Evolutionary conservation across 176 grass and related monocot species (phyloP), one percentile per base, ranked within the genome.

Genomic region (Dendrocalamus sinicus): DNA sequence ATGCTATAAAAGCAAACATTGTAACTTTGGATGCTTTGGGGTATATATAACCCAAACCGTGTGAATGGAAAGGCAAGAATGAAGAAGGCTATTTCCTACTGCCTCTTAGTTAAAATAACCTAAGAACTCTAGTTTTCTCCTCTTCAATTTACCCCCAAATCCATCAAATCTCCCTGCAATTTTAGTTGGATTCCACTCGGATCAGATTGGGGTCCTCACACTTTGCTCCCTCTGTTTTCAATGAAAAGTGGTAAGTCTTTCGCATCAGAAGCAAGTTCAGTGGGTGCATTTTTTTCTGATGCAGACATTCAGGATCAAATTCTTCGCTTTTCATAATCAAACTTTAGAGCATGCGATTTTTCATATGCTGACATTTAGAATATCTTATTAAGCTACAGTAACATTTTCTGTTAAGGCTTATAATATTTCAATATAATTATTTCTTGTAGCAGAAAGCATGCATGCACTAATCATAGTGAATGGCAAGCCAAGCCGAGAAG

Each of bases 191-290:
- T 45, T 45, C 9, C 37, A 39, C 37, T 39, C 37, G 37, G 37
- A 39, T 39, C 37, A 39, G 44, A 45, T 9, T 45, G 7, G 44
- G 44, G 44, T 45, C 44, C 44, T 45, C 9, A 45, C 44, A 45
- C n/a, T 69, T 11, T 9, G 0, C 4, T 53, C 16, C 0, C 9
- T 75, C 55, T 71, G 32, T 71, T 74, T 76, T 55, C 54, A 7
- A 50, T 22, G 16, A 67, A 46, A 72, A n/a, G 44, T 45, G n/a
- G 3, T 8, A 37, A 14, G 2, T 53, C 16, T 28, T 30, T 43
- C 39, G 8, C 50, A 54, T 53, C 62, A 39, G 40, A 39, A 77
- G 62, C 17, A 23, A 81, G 13, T 68, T 82, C 71, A 69, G 52
- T 26, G 30, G 30, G 4, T 16, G 24, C 52, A 61, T 71, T 70